Evolutionary conservation across 2,329 filamentous ascomycete genomes (phyloP).

Genomic region (Dothiorella sarmentorum): DNA sequence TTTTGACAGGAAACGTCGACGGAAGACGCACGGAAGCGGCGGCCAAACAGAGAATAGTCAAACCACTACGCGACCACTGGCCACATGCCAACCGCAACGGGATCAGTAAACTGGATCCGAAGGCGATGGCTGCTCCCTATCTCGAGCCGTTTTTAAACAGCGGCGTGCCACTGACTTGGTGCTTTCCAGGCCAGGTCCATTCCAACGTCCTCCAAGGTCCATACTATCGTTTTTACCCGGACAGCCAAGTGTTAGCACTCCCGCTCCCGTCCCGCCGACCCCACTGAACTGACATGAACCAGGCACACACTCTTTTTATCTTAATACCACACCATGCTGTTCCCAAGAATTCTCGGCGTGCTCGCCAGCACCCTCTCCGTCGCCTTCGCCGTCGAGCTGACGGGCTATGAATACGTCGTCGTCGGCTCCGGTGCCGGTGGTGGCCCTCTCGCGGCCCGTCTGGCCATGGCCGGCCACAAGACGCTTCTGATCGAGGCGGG

Average conservation of each 20-base stretch:
- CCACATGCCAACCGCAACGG: not conserved
- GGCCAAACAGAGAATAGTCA: not conserved
- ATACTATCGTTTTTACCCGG: too few relatives aligned
- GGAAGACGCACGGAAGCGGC: too few relatives aligned
- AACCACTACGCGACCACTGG: not conserved
- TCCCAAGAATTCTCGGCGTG: not conserved
- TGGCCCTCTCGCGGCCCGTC: slow-evolving; percentile 55
- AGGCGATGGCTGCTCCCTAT: not conserved
- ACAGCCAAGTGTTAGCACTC: not conserved
- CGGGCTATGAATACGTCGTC: slow-evolving; percentile 58
- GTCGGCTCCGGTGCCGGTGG: slow-evolving; percentile 60
- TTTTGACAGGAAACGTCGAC: not conserved
- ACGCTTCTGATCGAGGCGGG: slow-evolving; percentile 60
- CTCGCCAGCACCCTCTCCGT: not conserved
- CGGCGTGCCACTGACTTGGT: not conserved
- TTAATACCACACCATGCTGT: not conserved
- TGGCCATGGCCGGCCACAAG: slow-evolving; percentile 57
- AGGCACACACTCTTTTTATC: slow-evolving; percentile 8
- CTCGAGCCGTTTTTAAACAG: not conserved
- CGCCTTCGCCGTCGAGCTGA: not conserved
- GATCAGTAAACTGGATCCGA: not conserved
- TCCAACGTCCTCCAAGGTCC: not conserved
- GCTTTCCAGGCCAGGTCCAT: not conserved
- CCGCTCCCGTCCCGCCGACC: not conserved
- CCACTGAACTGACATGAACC: not conserved